A percentile compares a stretch with the other conserved stretches of the same genome.
Conservation (phyloP, 2,329 filamentous ascomycete species). For the Phoma sp. region DNA sequence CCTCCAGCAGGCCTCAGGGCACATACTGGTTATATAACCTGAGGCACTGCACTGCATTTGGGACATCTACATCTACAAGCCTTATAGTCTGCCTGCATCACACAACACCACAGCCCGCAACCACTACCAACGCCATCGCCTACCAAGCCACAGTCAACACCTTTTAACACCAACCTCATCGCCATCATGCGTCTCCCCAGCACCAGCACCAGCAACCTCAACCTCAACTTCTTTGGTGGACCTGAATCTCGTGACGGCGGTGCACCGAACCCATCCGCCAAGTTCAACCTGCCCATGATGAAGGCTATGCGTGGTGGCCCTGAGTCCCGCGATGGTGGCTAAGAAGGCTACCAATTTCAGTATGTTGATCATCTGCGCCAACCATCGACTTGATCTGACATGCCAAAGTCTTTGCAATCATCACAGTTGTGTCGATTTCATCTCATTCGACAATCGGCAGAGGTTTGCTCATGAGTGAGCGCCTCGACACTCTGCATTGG, state of each 20-base stretch:
- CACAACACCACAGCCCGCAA: conserved; percentile 7
- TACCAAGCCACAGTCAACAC: conserved; percentile 21
- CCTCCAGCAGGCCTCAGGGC: conserved; percentile 35
- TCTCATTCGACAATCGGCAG: not conserved
- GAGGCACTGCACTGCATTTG: not conserved
- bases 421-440: conserved; percentile 1
- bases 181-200: conserved; percentile 12
- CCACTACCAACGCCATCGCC: conserved; percentile 17
- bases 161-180: not conserved
- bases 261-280: conserved; percentile 33
- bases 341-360: conserved; percentile 18
- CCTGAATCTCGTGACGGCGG: conserved; percentile 41
- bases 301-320: conserved; percentile 23
- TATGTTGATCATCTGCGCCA: conserved; percentile 10
- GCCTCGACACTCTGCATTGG: conserved; percentile 1
- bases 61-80: conserved; percentile 2
- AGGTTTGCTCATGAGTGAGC: not conserved
- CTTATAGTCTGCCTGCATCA: conserved; percentile 16
- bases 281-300: conserved; percentile 25
- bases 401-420: conserved; percentile 8
- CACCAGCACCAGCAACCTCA: conserved; percentile 21
- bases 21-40: conserved; percentile 25
- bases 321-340: conserved; percentile 42
- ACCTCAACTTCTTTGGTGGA: conserved; percentile 23
- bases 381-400: conserved; percentile 19